These are phyloP conservation scores for Selaginella tamariscina DNA, from an alignment of 75 land plant genomes.

Conservation along the genomic window DNA sequence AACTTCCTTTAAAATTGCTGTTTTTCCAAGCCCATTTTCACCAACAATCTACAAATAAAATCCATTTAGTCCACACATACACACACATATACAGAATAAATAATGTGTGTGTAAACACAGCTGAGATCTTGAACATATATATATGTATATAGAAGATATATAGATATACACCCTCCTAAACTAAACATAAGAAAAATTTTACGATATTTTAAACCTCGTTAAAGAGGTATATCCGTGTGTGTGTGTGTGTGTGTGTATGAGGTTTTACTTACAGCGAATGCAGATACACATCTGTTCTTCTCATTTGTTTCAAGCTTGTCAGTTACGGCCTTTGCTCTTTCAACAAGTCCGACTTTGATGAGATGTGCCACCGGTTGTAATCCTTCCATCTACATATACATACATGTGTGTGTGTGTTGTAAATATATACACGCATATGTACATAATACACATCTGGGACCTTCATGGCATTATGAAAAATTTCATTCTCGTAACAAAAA, in stretches of 20 bases:
- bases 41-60: not conserved
- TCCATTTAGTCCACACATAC: not conserved
- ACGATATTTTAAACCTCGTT: no score
- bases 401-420: no score
- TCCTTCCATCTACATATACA: no score
- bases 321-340: not conserved
- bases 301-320: not conserved
- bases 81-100: not conserved
- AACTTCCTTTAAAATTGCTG: not conserved
- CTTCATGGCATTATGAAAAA: no score
- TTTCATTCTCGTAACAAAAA: no score
- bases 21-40: conserved; percentile 6
- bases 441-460: no score
- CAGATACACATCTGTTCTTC: not conserved
- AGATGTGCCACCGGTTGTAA: not conserved
- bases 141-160: not conserved
- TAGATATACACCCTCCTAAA: not conserved
- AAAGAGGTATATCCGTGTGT: no score
- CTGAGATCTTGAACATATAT: no score
- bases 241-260: no score
- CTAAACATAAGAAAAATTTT: not conserved
- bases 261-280: no score
- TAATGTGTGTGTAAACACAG: not conserved
- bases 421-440: no score
- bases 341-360: not conserved